These are phyloP conservation scores for Trichocladium antarcticum DNA, from an alignment of 495 filamentous ascomycete species.

Conservation along the genomic window DNA sequence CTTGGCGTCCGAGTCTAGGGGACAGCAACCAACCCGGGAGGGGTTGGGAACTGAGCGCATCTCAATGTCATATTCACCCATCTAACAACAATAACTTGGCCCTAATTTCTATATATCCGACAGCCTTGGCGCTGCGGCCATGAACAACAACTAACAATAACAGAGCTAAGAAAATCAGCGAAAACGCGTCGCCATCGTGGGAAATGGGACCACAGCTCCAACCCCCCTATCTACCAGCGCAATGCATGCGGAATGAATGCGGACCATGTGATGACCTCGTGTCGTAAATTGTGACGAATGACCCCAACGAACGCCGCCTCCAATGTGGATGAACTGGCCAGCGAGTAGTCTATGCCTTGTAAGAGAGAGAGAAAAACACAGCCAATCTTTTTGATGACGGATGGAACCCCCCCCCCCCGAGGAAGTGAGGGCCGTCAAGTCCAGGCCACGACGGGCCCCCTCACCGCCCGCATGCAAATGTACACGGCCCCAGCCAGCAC, in stretches of 20 bases:
- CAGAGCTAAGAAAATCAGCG: not conserved
- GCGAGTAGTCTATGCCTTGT: conserved; percentile 3
- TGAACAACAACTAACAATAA: not conserved
- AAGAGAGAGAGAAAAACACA: conserved; percentile 6
- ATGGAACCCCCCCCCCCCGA: not conserved
- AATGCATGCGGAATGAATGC: not conserved
- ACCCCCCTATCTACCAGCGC: not conserved
- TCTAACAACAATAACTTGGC: too few relatives aligned
- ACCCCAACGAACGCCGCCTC: conserved; percentile 11
- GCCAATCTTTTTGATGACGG: conserved; percentile 7
- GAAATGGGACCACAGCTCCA: not conserved
- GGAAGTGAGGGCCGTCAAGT: not conserved
- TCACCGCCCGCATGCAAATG: conserved; percentile 16
- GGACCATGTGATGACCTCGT: not conserved
- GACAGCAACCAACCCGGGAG: too few relatives aligned
- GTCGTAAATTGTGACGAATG: conserved; percentile 6
- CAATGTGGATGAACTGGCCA: conserved; percentile 11
- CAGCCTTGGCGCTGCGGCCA: not conserved
- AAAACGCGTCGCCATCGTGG: not conserved
- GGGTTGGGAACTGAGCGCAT: too few relatives aligned
- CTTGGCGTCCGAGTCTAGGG: too few relatives aligned
- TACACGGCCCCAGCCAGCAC: conserved; percentile 19
- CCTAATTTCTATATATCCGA: not conserved
- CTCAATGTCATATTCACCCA: too few relatives aligned
- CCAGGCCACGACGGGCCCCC: not conserved